phyloP scores from a whole-genome alignment of 805 yeast genomes.

The Clavispora santaluciae region DNA sequence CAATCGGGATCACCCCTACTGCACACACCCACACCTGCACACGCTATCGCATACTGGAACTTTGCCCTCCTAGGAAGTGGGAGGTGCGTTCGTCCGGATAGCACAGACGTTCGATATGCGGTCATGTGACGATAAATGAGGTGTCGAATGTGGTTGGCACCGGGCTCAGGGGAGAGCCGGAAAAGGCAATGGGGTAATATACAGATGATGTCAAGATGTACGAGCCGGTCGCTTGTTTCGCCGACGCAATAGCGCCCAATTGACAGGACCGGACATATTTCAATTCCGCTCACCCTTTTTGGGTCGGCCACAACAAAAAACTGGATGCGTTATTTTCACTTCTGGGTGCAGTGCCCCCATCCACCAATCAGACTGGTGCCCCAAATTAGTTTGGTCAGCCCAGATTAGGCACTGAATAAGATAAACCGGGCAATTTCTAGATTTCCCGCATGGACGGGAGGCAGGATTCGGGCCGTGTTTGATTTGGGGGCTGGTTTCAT shows the following conservation, averaged over 20 bases:
- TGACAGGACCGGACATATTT: no score
- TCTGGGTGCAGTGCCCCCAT: neutral
- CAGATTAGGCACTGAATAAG: no score
- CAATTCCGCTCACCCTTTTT: neutral
- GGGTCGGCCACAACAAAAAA: neutral
- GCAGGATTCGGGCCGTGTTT: no score
- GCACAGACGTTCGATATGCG: neutral
- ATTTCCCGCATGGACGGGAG: no score
- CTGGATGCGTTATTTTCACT: neutral
- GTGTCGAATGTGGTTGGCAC: neutral
- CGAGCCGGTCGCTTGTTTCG: neutral
- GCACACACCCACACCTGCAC: neutral
- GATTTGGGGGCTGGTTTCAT: no score
- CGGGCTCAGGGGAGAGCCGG: neutral
- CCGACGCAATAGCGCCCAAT: no score
- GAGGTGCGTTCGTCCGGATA: conserved; percentile 2
- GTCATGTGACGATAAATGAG: neutral
- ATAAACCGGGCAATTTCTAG: no score
- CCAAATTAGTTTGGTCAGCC: neutral
- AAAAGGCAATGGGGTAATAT: no score
- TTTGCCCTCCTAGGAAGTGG: neutral
- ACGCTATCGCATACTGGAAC: neutral
- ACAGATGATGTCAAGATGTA: no score
- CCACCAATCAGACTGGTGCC: neutral
- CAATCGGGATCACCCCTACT: neutral